Percentiles rank a stretch among this genome's conserved stretches.
Conservation (phyloP, 768 basidiomycete genomes). For the Zangia roseola region DNA sequence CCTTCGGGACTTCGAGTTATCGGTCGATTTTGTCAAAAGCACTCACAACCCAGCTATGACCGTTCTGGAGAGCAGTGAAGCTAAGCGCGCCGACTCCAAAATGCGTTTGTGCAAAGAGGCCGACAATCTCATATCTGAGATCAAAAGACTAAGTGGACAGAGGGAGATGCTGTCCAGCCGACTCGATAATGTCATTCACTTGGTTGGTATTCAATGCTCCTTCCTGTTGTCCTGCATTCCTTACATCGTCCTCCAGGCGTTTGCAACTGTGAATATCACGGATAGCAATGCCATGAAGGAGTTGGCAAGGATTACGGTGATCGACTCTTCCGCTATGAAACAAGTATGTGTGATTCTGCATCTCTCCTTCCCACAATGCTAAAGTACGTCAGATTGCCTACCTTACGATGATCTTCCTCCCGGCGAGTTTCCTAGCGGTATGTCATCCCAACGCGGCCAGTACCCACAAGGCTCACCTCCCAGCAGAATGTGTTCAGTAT, state of each 20-base stretch:
- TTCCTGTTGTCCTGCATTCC: neutral
- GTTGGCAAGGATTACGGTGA: slow-evolving; percentile 45
- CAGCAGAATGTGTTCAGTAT: slow-evolving; percentile 33
- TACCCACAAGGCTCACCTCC: slow-evolving; percentile 5
- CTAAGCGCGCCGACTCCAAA: slow-evolving; percentile 22
- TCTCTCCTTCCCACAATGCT: neutral
- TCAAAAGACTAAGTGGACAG: slow-evolving; percentile 42
- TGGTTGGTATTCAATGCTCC: slow-evolving; percentile 21
- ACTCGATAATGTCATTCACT: slow-evolving; percentile 34
- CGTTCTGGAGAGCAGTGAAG: slow-evolving; percentile 9
- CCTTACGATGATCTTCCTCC: slow-evolving; percentile 61
- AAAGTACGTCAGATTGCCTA: slow-evolving; percentile 39
- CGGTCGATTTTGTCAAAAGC: slow-evolving; percentile 46
- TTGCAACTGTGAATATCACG: slow-evolving; percentile 54
- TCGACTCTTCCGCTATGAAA: slow-evolving; percentile 42
- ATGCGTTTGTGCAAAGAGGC: slow-evolving; percentile 47
- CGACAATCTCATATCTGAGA: slow-evolving; percentile 47
- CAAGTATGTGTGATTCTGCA: slow-evolving; percentile 18
- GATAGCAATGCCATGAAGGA: slow-evolving; percentile 51
- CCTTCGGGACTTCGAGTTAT: slow-evolving; percentile 50
- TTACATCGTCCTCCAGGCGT: slow-evolving; percentile 41
- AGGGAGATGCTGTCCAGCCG: slow-evolving; percentile 33
- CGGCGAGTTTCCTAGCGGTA: slow-evolving; percentile 44
- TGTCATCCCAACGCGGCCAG: neutral
- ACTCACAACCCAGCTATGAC: slow-evolving; percentile 51